Evolutionary conservation across 371 early-diverging fungal genomes (phyloP).

Genomic region (Mortierella sp.): DNA sequence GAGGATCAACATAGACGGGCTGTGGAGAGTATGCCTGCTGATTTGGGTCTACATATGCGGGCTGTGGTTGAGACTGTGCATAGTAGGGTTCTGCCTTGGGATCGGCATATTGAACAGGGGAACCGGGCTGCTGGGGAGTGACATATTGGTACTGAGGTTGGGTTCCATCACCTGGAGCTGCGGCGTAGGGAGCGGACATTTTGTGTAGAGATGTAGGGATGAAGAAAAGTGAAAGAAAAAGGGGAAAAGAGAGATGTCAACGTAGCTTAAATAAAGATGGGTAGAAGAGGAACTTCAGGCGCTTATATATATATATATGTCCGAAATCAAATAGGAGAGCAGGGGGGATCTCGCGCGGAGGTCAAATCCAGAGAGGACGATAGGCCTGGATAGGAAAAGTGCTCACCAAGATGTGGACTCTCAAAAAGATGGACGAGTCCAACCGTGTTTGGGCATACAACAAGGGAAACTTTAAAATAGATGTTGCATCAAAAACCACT

Average conservation of each 20-base stretch:
- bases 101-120: background rate
- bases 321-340: too few species aligned
- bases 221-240: background rate
- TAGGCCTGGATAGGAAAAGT: too few species aligned
- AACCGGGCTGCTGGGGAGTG: constrained; percentile 9
- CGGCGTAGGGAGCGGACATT: constrained; percentile 28
- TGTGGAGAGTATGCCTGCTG: background rate
- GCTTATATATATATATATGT: too few species aligned
- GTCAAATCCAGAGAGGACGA: too few species aligned
- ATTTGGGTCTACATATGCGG: background rate
- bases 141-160: constrained; percentile 11
- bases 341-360: too few species aligned
- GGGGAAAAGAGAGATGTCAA: background rate
- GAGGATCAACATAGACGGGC: too few species aligned
- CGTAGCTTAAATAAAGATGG: background rate
- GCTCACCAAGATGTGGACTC: too few species aligned
- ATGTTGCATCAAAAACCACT: too few species aligned
- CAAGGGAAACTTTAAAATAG: too few species aligned
- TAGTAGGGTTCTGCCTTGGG: constrained; percentile 16
- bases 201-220: background rate
- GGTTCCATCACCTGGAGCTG: constrained; percentile 11
- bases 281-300: background rate
- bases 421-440: too few species aligned
- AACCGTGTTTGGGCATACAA: too few species aligned
- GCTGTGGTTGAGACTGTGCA: constrained; percentile 3